These are phyloP conservation scores for Graphium sp. DNA, from an alignment of 2,329 filamentous ascomycete species.

Conservation along the genomic window DNA sequence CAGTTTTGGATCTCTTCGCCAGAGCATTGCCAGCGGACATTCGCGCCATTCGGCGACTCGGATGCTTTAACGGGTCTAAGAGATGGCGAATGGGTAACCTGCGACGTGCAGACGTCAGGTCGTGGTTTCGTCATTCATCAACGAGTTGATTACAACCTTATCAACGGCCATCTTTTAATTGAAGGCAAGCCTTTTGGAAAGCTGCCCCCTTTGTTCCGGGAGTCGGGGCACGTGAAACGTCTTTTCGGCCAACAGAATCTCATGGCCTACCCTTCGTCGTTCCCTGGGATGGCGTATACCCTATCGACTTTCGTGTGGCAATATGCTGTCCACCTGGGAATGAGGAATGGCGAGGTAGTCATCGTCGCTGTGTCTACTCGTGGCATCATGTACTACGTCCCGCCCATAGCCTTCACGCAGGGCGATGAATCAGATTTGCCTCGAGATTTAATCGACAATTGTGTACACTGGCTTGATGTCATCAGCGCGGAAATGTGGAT, in stretches of 20 bases:
- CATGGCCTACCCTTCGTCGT: constrained; percentile 29
- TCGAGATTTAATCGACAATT: too few species aligned
- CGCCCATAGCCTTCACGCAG: too few species aligned
- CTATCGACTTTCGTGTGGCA: constrained; percentile 2
- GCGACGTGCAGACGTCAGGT: neutral
- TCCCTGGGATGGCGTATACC: constrained; percentile 37
- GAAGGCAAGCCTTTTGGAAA: constrained; percentile 19
- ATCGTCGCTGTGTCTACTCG: constrained; percentile 19
- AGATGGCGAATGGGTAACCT: neutral
- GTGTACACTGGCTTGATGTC: too few species aligned
- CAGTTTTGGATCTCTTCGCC: neutral
- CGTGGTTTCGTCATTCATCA: constrained; percentile 4
- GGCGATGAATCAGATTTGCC: too few species aligned
- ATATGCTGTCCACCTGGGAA: constrained; percentile 34
- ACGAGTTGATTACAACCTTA: constrained; percentile 15
- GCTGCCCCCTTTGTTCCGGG: constrained; percentile 32
- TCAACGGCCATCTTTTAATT: constrained; percentile 16
- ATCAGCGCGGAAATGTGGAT: too few species aligned
- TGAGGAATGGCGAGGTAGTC: constrained; percentile 18
- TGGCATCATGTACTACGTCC: neutral
- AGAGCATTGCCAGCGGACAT: neutral
- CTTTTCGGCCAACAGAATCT: constrained; percentile 38
- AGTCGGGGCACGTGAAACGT: constrained; percentile 20
- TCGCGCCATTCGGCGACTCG: too few species aligned
- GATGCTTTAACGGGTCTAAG: neutral